Conservation (phyloP, 306 rosid genomes). For the Glycyrrhiza uralensis region DNA sequence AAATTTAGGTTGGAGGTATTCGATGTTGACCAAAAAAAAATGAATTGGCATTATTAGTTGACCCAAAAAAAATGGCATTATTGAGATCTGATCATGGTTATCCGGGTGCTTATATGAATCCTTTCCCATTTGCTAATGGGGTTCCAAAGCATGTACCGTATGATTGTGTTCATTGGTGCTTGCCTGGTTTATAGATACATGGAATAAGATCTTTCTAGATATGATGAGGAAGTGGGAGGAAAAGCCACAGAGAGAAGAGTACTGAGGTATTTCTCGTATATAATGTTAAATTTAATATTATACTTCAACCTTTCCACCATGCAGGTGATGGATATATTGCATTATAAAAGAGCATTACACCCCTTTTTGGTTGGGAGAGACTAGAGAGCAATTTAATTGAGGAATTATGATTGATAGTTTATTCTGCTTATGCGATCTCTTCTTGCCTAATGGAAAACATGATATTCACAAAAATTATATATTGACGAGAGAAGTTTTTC, state of each 20-base stretch:
- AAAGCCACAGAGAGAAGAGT: neutral
- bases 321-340: neutral
- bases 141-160: constrained; percentile 27
- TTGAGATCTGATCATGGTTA: constrained; percentile 56
- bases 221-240: neutral
- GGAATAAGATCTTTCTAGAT: neutral
- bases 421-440: too few species aligned
- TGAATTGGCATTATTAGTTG: too few species aligned
- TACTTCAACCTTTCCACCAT: neutral
- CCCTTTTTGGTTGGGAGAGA: too few species aligned
- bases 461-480: too few species aligned
- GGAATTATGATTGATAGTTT: too few species aligned
- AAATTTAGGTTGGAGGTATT: constrained; percentile 8
- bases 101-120: constrained; percentile 72
- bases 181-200: neutral
- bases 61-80: constrained; percentile 40
- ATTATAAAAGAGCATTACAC: too few species aligned
- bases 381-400: too few species aligned
- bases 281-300: neutral
- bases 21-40: too few species aligned
- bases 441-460: too few species aligned
- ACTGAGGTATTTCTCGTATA: neutral
- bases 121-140: constrained; percentile 53
- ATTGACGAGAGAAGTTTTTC: too few species aligned
- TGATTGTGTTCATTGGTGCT: constrained; percentile 5